Percentiles rank a stretch among this genome's conserved stretches.
Conservation (phyloP, 768 basidiomycete genomes). For the Pisolithus tinctorius region DNA sequence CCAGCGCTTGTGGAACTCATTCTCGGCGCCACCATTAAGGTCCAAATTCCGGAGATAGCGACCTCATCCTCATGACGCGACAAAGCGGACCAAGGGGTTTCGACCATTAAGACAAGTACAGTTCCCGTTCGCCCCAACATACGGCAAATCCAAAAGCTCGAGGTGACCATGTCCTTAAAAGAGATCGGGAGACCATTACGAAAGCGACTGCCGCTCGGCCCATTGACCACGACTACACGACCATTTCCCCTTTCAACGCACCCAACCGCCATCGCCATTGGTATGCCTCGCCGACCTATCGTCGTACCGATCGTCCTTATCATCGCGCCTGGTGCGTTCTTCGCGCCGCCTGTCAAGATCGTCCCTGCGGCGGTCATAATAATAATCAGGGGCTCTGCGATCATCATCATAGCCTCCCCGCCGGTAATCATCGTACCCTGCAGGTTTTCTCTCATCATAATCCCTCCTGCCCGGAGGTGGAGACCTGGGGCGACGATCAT, state of each 20-base stretch:
- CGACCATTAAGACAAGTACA: constrained; percentile 33
- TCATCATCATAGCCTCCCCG: constrained; percentile 76
- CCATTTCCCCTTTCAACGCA: constrained; percentile 48
- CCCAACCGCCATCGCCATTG: constrained; percentile 75
- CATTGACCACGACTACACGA: constrained; percentile 28
- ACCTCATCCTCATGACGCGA: constrained; percentile 27
- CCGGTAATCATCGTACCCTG: constrained; percentile 89
- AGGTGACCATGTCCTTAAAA: constrained; percentile 45
- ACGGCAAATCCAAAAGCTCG: constrained; percentile 32
- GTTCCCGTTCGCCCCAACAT: constrained; percentile 30
- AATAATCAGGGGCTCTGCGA: constrained; percentile 76
- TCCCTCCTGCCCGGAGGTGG: constrained; percentile 71
- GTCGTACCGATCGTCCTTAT: constrained; percentile 77
- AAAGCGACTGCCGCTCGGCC: constrained; percentile 21
- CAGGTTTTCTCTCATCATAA: constrained; percentile 78
- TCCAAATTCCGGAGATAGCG: constrained; percentile 21
- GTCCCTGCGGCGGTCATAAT: constrained; percentile 86
- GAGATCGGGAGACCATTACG: constrained; percentile 38
- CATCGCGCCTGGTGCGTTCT: constrained; percentile 70
- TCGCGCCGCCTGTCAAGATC: constrained; percentile 54
- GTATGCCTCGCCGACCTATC: constrained; percentile 66
- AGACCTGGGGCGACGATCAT: constrained; percentile 79
- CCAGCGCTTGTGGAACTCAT: constrained; percentile 15
- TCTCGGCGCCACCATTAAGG: constrained; percentile 12
- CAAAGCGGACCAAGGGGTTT: constrained; percentile 29